Conservation (phyloP, 139 green algal genomes). For the Chlorella sp. region DNA sequence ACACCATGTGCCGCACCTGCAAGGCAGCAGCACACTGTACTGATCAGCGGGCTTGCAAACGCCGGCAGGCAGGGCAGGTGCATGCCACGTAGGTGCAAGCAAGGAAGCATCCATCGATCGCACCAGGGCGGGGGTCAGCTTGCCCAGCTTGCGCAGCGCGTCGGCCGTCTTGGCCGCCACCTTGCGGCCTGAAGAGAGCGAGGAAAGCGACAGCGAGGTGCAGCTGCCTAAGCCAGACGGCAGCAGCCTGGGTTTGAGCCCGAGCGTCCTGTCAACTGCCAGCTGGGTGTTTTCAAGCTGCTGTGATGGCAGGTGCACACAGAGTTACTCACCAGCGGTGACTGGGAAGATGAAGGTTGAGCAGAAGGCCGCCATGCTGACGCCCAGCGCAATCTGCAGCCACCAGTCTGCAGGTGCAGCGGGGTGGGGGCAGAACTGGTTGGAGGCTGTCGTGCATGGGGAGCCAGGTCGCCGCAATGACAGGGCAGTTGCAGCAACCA, state of each 20-base stretch:
- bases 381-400: conserved; percentile 34
- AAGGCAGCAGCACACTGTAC: too few species aligned
- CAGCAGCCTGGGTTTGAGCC: too few species aligned
- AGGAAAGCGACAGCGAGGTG: background rate
- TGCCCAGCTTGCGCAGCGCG: conserved; percentile 6
- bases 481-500: too few species aligned
- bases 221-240: too few species aligned
- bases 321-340: conserved; percentile 16
- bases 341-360: conserved; percentile 35
- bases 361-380: conserved; percentile 2
- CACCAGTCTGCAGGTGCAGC: conserved; percentile 11
- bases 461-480: too few species aligned
- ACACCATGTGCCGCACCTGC: background rate
- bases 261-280: too few species aligned
- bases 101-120: too few species aligned
- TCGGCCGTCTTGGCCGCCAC: conserved; percentile 2
- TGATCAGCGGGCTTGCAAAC: too few species aligned
- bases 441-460: too few species aligned
- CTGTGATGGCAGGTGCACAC: background rate
- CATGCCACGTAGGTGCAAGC: too few species aligned
- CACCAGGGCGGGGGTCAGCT: too few species aligned
- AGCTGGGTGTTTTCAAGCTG: background rate
- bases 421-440: background rate
- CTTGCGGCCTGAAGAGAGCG: background rate
- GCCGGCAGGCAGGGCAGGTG: too few species aligned